Percentiles rank a stretch among this genome's conserved stretches.
Conservation (phyloP, 2,329 filamentous ascomycete species). For the Penicillium vulpinum region DNA sequence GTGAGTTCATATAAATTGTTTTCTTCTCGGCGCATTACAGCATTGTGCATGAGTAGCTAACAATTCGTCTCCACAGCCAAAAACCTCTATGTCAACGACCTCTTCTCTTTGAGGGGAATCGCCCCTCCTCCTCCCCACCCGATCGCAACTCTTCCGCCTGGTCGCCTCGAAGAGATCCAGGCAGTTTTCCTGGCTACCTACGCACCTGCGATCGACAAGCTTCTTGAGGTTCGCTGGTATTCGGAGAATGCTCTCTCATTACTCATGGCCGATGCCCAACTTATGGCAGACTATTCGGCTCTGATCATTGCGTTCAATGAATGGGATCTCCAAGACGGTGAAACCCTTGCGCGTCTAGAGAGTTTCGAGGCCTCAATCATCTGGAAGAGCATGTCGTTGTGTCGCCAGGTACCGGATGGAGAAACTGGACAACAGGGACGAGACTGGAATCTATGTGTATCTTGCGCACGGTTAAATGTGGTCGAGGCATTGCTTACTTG, state of each 20-base stretch:
- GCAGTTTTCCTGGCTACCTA: conserved; percentile 75
- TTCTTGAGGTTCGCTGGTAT: conserved; percentile 86
- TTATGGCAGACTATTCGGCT: conserved; percentile 67
- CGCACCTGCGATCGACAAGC: conserved; percentile 68
- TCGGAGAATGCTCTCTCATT: conserved; percentile 54
- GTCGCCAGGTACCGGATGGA: conserved; percentile 44
- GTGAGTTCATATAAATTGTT: conserved; percentile 8
- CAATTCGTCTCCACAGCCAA: conserved; percentile 50
- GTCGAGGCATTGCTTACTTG: conserved; percentile 77
- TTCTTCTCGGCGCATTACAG: neutral
- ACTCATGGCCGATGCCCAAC: conserved; percentile 55
- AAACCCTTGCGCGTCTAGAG: conserved; percentile 42
- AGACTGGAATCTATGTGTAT: conserved; percentile 63
- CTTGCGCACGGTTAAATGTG: conserved; percentile 69
- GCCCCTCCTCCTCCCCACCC: conserved; percentile 58
- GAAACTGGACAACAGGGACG: conserved; percentile 39
- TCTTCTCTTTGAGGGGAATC: conserved; percentile 64
- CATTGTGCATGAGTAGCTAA: conserved; percentile 39
- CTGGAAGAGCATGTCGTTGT: conserved; percentile 60
- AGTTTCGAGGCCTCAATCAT: conserved; percentile 61
- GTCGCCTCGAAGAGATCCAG: conserved; percentile 65
- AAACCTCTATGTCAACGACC: conserved; percentile 71
- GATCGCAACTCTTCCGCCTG: conserved; percentile 47
- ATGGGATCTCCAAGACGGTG: conserved; percentile 39
- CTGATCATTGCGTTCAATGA: conserved; percentile 57